Base-by-base conservation (phyloP, 2,329 filamentous ascomycete species). In the Pezicula rhizophila region DNA sequence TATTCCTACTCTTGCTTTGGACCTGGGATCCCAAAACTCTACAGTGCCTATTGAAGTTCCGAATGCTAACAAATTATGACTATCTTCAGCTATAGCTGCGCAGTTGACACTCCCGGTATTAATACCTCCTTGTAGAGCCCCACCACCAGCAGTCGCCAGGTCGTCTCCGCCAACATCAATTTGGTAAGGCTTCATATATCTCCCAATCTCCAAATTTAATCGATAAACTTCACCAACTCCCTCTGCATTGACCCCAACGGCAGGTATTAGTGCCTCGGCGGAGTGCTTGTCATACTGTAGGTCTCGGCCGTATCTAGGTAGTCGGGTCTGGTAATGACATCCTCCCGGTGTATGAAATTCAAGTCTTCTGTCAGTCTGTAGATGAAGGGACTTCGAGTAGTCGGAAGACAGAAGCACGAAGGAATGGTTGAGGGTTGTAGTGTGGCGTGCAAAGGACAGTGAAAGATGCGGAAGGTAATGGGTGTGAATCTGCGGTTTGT, bases 1-100 rank as follows among this genome's bases (percentile, higher is more conserved):
- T 15, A 92, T 77, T 14, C 89, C 91, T 10, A 92, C 86, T 49
- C 89, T 78, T 47, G 85, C 85, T 63, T 89, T 85, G 26, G 87
- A 90, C 51, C 93, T 80, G 1, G 91, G 80, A 64, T 99, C 93
- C 89, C 91, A 99, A 62, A 97, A 92, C 65, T 99, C 93, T 23
- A 97, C 89, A 1, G 92, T 96, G n/a, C 93, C 92, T 49, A 93
- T 73, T 2, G 89, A 91, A 1, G 93, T 99, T 46, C 95, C 93
- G 60, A 99, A 99, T 0, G 92, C 91, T 31, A 91, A 77, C 4
- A 99, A 75, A 49, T 93, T 93, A 66, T 99, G 93, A 42, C 87
- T 91, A 37, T 85, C 79, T 64, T 96, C 89, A 3, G 93, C 93
- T 52, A 96, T 81, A 3, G 91, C 85, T 11, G 83, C 92, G 7